Evolutionary conservation across 768 basidiomycete species (phyloP).

Genomic region (Podaxis pistillaris): DNA sequence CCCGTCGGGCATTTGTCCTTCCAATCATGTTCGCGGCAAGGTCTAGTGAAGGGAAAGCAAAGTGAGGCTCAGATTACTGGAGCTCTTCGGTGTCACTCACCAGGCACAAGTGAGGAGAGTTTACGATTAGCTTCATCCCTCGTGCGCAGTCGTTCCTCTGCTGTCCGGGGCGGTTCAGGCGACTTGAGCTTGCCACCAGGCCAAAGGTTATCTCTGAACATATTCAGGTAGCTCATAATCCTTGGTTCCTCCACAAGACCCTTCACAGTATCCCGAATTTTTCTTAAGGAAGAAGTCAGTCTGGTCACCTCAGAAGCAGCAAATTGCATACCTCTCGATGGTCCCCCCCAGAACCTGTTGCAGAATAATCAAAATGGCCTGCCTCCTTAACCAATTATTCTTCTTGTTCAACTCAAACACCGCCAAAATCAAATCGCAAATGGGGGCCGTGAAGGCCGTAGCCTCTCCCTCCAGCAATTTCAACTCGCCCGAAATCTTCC

Average conservation of each 20-base stretch:
- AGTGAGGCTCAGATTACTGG: background rate
- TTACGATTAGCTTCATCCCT: constrained; percentile 88
- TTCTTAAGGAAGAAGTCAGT: constrained; percentile 44
- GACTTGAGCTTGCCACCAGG: constrained; percentile 76
- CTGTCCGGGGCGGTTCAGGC: constrained; percentile 61
- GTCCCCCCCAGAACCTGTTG: constrained; percentile 96
- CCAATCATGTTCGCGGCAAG: constrained; percentile 98
- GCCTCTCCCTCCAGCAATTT: constrained; percentile 85
- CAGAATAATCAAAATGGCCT: constrained; percentile 94
- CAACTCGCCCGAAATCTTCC: constrained; percentile 74
- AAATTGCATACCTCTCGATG: constrained; percentile 76
- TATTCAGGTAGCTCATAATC: constrained; percentile 60
- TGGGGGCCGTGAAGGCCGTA: constrained; percentile 88
- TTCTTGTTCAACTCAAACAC: constrained; percentile 94
- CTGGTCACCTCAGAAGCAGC: background rate
- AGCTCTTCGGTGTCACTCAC: constrained; percentile 35
- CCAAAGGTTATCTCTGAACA: constrained; percentile 79
- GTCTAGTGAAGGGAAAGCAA: constrained; percentile 45
- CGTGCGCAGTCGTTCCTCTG: constrained; percentile 78
- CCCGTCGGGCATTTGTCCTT: constrained; percentile 90
- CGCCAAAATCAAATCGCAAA: constrained; percentile 90
- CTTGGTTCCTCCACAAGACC: constrained; percentile 66
- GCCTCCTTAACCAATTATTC: constrained; percentile 94
- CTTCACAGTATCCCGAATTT: constrained; percentile 79
- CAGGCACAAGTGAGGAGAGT: constrained; percentile 88